A percentile compares a stretch with the other conserved stretches of the same genome.
Evolutionary conservation across 768 basidiomycete species (phyloP).

Genomic region (Leccinellum luteum): DNA sequence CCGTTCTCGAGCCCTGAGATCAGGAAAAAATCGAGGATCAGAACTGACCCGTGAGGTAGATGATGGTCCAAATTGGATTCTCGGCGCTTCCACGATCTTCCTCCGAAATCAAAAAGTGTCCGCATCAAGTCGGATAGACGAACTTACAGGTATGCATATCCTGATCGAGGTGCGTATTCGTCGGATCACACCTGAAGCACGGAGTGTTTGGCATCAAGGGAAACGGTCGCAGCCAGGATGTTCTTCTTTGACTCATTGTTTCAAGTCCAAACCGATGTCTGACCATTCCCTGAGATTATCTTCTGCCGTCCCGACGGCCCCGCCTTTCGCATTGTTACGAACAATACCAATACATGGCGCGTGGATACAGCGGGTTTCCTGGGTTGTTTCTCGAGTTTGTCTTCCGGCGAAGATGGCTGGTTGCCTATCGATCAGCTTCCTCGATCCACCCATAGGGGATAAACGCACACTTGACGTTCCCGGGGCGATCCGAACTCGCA

Average conservation of each 20-base stretch:
- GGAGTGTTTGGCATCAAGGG: background rate
- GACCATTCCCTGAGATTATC: slow-evolving; percentile 32
- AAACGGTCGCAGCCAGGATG: background rate
- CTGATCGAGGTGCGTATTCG: slow-evolving; percentile 33
- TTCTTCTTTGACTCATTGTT: slow-evolving; percentile 19
- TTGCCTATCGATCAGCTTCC: background rate
- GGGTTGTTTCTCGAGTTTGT: slow-evolving; percentile 34
- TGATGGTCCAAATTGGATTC: slow-evolving; percentile 43
- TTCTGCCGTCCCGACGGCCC: slow-evolving; percentile 33
- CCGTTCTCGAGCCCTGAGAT: background rate
- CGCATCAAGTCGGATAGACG: background rate
- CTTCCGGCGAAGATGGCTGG: slow-evolving; percentile 39
- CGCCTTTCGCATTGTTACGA: slow-evolving; percentile 41
- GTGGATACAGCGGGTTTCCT: slow-evolving; percentile 42
- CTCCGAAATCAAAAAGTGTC: background rate
- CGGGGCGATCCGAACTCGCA: slow-evolving; percentile 39
- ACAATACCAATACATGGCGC: slow-evolving; percentile 41
- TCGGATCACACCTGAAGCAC: slow-evolving; percentile 23
- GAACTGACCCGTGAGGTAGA: slow-evolving; percentile 38
- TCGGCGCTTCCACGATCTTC: slow-evolving; percentile 40
- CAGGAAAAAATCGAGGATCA: background rate
- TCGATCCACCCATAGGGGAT: background rate
- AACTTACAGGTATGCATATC: slow-evolving; percentile 31
- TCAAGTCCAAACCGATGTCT: slow-evolving; percentile 37
- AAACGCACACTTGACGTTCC: slow-evolving; percentile 32